Percentiles rank a stretch among this genome's conserved stretches.
Conservation (phyloP, 2,329 filamentous ascomycete species). For the Trichophyton schoenleinii region DNA sequence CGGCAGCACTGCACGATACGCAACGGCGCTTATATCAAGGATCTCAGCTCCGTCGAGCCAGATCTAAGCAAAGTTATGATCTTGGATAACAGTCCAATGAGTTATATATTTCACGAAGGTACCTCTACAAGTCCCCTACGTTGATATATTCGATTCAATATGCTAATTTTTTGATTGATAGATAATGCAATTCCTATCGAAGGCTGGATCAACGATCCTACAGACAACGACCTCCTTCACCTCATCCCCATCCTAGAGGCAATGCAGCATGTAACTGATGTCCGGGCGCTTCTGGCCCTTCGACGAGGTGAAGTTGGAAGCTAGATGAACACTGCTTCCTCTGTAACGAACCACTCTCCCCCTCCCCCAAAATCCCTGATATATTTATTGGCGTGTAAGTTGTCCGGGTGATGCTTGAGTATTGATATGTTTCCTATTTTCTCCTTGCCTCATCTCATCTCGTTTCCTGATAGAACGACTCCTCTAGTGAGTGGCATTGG, state of each 20-base stretch:
- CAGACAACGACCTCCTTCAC: slow-evolving; percentile 87
- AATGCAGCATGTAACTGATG: slow-evolving; percentile 91
- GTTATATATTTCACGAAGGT: slow-evolving; percentile 98
- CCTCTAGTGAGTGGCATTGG: not conserved
- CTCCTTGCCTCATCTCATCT: not conserved
- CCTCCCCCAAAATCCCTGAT: not conserved
- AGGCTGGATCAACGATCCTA: slow-evolving; percentile 98
- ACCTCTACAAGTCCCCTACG: slow-evolving; percentile 19
- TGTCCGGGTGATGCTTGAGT: not conserved
- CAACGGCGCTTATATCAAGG: slow-evolving; percentile 96
- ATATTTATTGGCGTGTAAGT: not conserved
- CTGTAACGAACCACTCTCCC: not conserved
- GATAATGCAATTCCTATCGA: slow-evolving; percentile 99
- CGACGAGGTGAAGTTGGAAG: slow-evolving; percentile 60
- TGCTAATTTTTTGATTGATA: slow-evolving; percentile 26
- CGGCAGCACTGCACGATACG: slow-evolving; percentile 93
- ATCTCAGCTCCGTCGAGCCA: slow-evolving; percentile 87
- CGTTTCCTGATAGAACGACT: not conserved
- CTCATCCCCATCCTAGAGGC: slow-evolving; percentile 86
- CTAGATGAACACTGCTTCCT: slow-evolving; percentile 9
- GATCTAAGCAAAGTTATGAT: slow-evolving; percentile 98
- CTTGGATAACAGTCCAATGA: slow-evolving; percentile 93
- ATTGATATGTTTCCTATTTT: not conserved
- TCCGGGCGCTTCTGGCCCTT: slow-evolving; percentile 76
- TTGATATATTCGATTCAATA: not conserved